Evolutionary conservation across 306 rosid genomes (phyloP).

Genomic region (Casuarina glauca): DNA sequence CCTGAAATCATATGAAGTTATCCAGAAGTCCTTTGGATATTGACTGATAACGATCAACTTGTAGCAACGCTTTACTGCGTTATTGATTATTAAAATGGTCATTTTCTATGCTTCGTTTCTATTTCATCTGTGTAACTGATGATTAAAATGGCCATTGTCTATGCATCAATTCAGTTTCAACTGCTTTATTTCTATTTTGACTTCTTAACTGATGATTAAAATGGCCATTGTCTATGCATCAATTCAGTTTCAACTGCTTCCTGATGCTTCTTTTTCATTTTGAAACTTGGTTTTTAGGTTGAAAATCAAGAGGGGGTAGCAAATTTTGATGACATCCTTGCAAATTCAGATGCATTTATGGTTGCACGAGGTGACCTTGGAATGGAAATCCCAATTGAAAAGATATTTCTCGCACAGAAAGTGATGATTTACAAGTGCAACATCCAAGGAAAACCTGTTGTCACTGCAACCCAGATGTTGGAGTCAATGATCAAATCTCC

Average conservation of each 20-base stretch:
- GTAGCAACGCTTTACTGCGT: background rate
- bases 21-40: background rate
- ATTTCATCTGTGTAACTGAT: no score
- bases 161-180: conserved; percentile 13
- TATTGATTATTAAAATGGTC: no score
- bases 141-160: background rate
- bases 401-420: conserved; percentile 96
- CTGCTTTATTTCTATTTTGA: background rate
- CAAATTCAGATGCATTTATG: conserved; percentile 96
- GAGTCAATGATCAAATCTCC: conserved; percentile 83
- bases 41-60: conserved; percentile 8
- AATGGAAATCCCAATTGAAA: conserved; percentile 98
- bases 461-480: conserved; percentile 96
- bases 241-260: no score
- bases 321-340: conserved; percentile 93
- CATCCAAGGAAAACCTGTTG: conserved; percentile 98
- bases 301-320: conserved; percentile 99
- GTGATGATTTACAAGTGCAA: conserved; percentile 99
- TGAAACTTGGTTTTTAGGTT: conserved; percentile 55
- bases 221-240: no score
- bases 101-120: no score
- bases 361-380: conserved; percentile 99
- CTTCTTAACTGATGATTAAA: no score
- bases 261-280: conserved; percentile 2
- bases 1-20: background rate